Conservation (phyloP, 2,329 filamentous ascomycete genomes). For the Aspergillus bombycis region DNA sequence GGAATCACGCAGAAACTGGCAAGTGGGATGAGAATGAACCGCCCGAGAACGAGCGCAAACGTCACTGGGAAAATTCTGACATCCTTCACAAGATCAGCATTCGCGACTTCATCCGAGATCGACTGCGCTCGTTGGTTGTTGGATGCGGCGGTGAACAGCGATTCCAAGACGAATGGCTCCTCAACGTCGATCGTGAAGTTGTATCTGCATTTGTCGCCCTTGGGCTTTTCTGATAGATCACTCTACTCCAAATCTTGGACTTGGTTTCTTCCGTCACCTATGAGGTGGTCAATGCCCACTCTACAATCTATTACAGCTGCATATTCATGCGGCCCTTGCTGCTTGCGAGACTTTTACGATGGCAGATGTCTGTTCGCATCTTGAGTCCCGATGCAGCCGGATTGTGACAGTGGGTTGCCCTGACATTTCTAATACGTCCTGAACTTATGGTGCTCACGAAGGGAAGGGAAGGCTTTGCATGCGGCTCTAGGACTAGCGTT, state of each 20-base stretch:
- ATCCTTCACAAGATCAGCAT: constrained; percentile 49
- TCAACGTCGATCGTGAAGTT: constrained; percentile 49
- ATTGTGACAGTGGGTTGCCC: neutral
- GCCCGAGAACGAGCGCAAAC: constrained; percentile 46
- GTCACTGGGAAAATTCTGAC: constrained; percentile 45
- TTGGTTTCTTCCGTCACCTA: neutral
- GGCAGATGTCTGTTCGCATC: neutral
- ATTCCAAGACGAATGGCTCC: constrained; percentile 47
- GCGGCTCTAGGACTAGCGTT: neutral
- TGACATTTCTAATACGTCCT: neutral
- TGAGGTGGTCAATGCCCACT: neutral
- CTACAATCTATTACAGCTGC: neutral
- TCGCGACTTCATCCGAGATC: constrained; percentile 47
- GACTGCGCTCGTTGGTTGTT: constrained; percentile 43
- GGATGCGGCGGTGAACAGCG: constrained; percentile 45
- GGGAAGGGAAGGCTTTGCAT: neutral
- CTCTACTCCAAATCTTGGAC: neutral
- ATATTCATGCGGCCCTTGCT: neutral
- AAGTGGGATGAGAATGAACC: constrained; percentile 40
- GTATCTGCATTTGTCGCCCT: constrained; percentile 44
- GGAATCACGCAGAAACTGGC: constrained; percentile 39
- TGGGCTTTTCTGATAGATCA: constrained; percentile 33
- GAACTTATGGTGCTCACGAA: neutral
- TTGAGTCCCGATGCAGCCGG: neutral
- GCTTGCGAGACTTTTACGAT: neutral